Evolutionary conservation across 139 green algal genomes (phyloP).

Genomic region (Axilococcus clingmanii): DNA sequence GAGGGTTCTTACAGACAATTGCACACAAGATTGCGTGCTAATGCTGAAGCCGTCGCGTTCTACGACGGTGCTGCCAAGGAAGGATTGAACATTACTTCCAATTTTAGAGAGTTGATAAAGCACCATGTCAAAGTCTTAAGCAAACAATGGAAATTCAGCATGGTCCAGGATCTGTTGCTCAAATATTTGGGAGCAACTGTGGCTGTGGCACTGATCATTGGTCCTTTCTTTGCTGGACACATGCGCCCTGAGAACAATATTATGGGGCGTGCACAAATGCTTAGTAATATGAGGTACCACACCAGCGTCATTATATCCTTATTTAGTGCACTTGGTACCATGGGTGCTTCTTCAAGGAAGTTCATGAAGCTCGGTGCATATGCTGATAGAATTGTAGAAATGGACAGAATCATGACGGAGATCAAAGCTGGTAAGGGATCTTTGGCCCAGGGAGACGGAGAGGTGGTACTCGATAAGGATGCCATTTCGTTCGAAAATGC

Average conservation of each 20-base stretch:
- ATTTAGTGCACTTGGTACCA: slow-evolving; percentile 51
- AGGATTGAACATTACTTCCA: slow-evolving; percentile 17
- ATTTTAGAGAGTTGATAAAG: slow-evolving; percentile 27
- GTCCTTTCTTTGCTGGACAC: slow-evolving; percentile 62
- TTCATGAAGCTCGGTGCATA: slow-evolving; percentile 49
- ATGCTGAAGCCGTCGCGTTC: slow-evolving; percentile 48
- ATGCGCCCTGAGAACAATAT: slow-evolving; percentile 38
- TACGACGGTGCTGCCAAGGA: slow-evolving; percentile 45
- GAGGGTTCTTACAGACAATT: slow-evolving; percentile 36
- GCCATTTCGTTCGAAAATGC: slow-evolving; percentile 58
- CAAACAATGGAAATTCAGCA: slow-evolving; percentile 56
- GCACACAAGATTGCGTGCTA: slow-evolving; percentile 38
- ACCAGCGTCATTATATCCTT: slow-evolving; percentile 62
- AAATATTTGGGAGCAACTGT: slow-evolving; percentile 72
- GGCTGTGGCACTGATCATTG: slow-evolving; percentile 69
- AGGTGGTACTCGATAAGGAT: slow-evolving; percentile 20
- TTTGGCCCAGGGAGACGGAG: neutral
- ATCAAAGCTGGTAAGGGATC: slow-evolving; percentile 3
- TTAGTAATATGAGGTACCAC: slow-evolving; percentile 74
- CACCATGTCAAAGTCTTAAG: slow-evolving; percentile 33
- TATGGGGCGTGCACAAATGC: slow-evolving; percentile 48
- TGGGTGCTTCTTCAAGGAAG: slow-evolving; percentile 39
- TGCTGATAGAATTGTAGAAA: slow-evolving; percentile 44
- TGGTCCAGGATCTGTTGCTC: slow-evolving; percentile 66
- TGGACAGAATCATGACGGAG: slow-evolving; percentile 27